Conservation (phyloP, 192 early-diverging fungal species). For the Spizellomyces sp. region DNA sequence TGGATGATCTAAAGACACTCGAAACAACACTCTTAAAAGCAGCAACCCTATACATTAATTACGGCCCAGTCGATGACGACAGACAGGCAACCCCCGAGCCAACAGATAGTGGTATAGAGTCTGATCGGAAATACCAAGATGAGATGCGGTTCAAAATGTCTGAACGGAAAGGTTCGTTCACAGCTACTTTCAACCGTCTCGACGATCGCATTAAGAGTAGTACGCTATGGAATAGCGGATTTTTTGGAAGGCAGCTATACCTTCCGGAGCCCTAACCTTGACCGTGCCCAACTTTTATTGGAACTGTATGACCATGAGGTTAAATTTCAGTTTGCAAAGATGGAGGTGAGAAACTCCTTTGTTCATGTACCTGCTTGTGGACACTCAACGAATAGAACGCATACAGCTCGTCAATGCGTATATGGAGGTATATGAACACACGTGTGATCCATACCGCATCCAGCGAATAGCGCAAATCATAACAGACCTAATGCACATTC, state of each 20-base stretch:
- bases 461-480: slow-evolving; percentile 45
- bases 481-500: slow-evolving; percentile 36
- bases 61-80: not conserved
- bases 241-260: slow-evolving; percentile 42
- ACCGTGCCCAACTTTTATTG: slow-evolving; percentile 52
- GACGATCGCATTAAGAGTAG: too few species aligned
- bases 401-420: slow-evolving; percentile 48
- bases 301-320: slow-evolving; percentile 53
- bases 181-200: too few species aligned
- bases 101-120: too few species aligned
- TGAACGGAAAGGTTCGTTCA: slow-evolving; percentile 34
- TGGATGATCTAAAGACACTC: slow-evolving; percentile 47
- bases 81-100: too few species aligned
- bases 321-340: slow-evolving; percentile 56
- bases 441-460: slow-evolving; percentile 23
- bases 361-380: not conserved
- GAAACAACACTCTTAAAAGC: slow-evolving; percentile 49
- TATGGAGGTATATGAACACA: slow-evolving; percentile 55
- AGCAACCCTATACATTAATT: slow-evolving; percentile 55
- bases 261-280: slow-evolving; percentile 47
- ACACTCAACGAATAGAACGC: not conserved
- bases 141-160: slow-evolving; percentile 42
- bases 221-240: slow-evolving; percentile 31
- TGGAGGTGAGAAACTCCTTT: slow-evolving; percentile 36
- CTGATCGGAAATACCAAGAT: slow-evolving; percentile 35